Evolutionary conservation across 306 rosid genomes (phyloP), one percentile per base, ranked within the genome.

Genomic region (Rosa lucieae): DNA sequence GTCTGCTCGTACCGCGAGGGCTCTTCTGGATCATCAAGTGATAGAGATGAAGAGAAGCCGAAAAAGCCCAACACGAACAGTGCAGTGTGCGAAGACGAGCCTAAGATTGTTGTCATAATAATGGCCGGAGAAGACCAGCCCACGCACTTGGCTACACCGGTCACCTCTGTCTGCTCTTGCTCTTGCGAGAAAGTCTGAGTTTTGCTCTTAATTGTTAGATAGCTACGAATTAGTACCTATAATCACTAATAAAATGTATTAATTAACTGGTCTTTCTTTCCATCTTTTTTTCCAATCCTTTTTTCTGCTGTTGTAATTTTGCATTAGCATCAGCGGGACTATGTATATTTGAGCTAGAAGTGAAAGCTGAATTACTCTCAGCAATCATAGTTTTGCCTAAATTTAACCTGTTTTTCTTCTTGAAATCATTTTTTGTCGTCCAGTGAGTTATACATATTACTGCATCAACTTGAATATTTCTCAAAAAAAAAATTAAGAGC

Each of bases 71-170:
- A 9, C 1, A 47, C 8, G 35, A 67, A 52, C 40, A 18, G 6
- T 4, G 2, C 14, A 35, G 75, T 39, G 17, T 13, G 67, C 9
- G 87, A 69, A 11, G 59, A 63, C 1, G 82, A 71, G 78, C 86
- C 88, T 13, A 82, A 49, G 77, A 79, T 86, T 40, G 84, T 84
- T 8, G 87, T 89, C 67, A 83, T 89, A 20, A 83, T 89, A 23
- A 82, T 89, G 89, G 92, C 90, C 53, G 92, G 90, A n/a, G 85
- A 86, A 21, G 79, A 85, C 48, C 71, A 44, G 59, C 86, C 92
- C 3, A 81, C 89, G 4, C 86, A 47, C 73, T 79, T 89, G 55
- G 92, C 92, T 15, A 87, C 77, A 0, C 82, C 88, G 23, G 40
- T 51, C 15, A 5, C 18, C n/a, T 21, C 79, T 3, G 23, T 13